phyloP scores from a whole-genome alignment of 108 stramenopile genomes.

The Nitzschia palea region DNA sequence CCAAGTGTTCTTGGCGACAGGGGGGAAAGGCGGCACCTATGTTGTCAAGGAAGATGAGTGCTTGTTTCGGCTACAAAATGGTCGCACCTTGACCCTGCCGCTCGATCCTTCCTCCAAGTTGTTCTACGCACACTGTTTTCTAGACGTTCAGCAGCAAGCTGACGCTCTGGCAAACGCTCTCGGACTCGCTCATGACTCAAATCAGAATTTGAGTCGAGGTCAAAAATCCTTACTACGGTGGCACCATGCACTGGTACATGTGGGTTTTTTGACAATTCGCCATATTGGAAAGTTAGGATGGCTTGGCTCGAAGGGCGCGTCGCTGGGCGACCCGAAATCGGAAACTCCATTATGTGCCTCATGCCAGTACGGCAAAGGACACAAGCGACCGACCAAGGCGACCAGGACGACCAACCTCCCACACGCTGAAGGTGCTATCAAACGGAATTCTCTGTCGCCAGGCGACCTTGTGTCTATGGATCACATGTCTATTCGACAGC shows the following conservation, averaged over 20 bases:
- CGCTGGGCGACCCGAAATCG: not conserved
- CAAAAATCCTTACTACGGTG: constrained; percentile 42
- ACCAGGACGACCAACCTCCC: too few species aligned
- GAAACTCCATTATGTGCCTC: constrained; percentile 19
- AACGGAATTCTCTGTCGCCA: not conserved
- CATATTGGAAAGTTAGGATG: not conserved
- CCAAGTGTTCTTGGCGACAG: not conserved
- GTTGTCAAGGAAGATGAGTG: not conserved
- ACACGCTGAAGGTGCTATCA: not conserved
- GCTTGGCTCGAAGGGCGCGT: not conserved
- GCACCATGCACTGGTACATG: constrained; percentile 35
- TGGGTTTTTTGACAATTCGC: constrained; percentile 2
- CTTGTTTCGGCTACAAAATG: not conserved
- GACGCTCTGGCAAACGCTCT: not conserved
- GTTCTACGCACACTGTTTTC: not conserved
- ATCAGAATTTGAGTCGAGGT: constrained; percentile 39
- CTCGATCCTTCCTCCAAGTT: not conserved
- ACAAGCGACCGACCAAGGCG: not conserved
- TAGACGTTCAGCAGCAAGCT: not conserved
- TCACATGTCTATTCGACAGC: constrained; percentile 28
- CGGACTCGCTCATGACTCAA: constrained; percentile 6
- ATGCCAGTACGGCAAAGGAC: constrained; percentile 30
- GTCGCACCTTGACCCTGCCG: not conserved
- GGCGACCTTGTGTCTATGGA: constrained; percentile 47
- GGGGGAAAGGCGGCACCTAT: not conserved